phyloP scores from a whole-genome alignment of 139 green algal genomes.

The Chlamydomonas sp. region DNA sequence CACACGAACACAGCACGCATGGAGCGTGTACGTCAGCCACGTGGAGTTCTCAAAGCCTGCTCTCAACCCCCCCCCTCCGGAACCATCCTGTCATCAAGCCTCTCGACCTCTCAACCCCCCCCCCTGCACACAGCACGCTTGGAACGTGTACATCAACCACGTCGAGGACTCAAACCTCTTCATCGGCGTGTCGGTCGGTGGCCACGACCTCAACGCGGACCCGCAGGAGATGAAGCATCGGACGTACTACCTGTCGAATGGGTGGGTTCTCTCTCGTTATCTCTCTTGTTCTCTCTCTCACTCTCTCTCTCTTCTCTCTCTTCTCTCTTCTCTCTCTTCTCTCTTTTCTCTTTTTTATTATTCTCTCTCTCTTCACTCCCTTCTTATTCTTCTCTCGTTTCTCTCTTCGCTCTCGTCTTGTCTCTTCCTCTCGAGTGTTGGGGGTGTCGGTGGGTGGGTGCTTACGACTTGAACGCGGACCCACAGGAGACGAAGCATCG shows the following conservation, averaged over 20 bases:
- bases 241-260: constrained; percentile 59
- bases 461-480: constrained; percentile 56
- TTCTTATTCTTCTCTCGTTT: too few species aligned
- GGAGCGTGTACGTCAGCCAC: constrained; percentile 64
- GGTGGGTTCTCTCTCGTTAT: constrained; percentile 2
- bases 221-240: constrained; percentile 60
- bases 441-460: constrained; percentile 41
- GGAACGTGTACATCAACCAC: constrained; percentile 64
- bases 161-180: constrained; percentile 62
- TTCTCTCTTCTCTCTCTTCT: not conserved
- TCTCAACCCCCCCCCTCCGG: too few species aligned
- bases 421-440: too few species aligned
- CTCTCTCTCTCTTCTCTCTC: constrained; percentile 3
- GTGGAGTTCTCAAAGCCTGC: too few species aligned
- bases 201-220: constrained; percentile 57
- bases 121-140: too few species aligned
- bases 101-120: too few species aligned
- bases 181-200: constrained; percentile 48
- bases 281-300: not conserved
- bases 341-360: too few species aligned
- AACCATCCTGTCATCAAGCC: too few species aligned
- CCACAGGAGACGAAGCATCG: constrained; percentile 60
- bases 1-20: too few species aligned
- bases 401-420: too few species aligned
- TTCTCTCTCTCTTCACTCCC: too few species aligned